Evolutionary conservation across 2,329 filamentous ascomycete species (phyloP), one percentile per base, ranked within the genome.

Genomic region (Colletotrichum tropicicola): DNA sequence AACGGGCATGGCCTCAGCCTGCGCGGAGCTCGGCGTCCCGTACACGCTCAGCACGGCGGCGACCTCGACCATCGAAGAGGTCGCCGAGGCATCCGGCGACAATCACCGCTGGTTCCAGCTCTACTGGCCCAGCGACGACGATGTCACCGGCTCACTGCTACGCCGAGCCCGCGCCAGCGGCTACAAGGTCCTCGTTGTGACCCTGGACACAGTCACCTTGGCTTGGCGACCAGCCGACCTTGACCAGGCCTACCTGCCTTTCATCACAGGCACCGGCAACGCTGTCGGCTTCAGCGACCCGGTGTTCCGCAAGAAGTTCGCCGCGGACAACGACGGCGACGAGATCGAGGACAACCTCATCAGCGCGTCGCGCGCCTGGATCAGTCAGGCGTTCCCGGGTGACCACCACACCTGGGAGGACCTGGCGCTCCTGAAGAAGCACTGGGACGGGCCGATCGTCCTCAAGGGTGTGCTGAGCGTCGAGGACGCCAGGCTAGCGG

Each of bases 61-160:
- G 3, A 80, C 85, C 2, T 82, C 84, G 30, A 85, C 84, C 1
- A 90, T 93, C 62, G 90, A 92, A 73, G 86, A 92, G 52, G 85
- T 92, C 0, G 89, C 88, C 0, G 71, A 79, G 7, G 87, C 87
- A 0, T 87, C 84, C 53, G 85, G 84, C 0, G 77, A 84, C 5
- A 86, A 87, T 0, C 80, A 84, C 30, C 80, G 89, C 10, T 94
- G 90, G 89, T 94, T 85, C 73, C 91, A 94, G 73, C 83, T 94
- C 0, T 94, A 94, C 78, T 93, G 90, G 89, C 91, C 91, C 0
- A 77, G 82, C 19, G 85, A 87, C 58, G 84, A 93, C 55, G 85
- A 89, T 3, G 80, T 93, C 58, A 93, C 91, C 0, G 78, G 83
- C 0, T 91, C 87, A 1, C 77, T 93, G 15, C 80, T 93, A 5